A percentile compares a stretch with the other conserved stretches of the same genome.
phyloP scores from a whole-genome alignment of 2,329 filamentous ascomycete genomes.

The Allantophomopsis lycopodina region DNA sequence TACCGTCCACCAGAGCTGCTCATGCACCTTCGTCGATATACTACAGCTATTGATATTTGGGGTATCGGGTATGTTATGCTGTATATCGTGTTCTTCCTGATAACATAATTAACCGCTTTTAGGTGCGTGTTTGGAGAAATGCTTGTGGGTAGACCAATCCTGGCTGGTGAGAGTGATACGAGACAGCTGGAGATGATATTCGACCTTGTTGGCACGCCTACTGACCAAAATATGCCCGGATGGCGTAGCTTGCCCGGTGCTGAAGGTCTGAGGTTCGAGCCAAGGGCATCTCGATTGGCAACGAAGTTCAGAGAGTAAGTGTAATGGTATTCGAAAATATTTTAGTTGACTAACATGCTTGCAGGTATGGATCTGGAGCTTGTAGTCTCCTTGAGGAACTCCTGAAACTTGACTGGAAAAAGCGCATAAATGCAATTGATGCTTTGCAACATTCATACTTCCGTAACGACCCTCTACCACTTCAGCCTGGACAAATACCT shows the following conservation, averaged over 20 bases:
- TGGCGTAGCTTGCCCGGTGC: constrained; percentile 76
- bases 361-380: constrained; percentile 52
- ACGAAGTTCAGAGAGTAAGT: constrained; percentile 52
- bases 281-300: too few species aligned
- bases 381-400: constrained; percentile 72
- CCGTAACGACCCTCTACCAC: constrained; percentile 61
- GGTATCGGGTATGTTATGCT: constrained; percentile 64
- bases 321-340: neutral
- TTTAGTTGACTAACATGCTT: constrained; percentile 9
- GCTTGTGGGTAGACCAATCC: constrained; percentile 85
- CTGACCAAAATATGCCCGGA: constrained; percentile 81
- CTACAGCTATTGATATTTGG: constrained; percentile 97
- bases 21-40: constrained; percentile 78
- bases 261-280: constrained; percentile 43
- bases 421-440: constrained; percentile 84
- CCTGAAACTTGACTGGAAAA: constrained; percentile 77
- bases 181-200: constrained; percentile 93
- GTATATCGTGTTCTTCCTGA: neutral
- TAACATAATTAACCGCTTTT: neutral
- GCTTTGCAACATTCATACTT: constrained; percentile 91
- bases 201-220: constrained; percentile 80
- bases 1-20: constrained; percentile 90
- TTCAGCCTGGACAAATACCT: constrained; percentile 76
- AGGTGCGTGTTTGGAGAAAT: constrained; percentile 98
- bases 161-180: constrained; percentile 76